phyloP scores from a whole-genome alignment of 345 rosid species.

The Eucalyptus sp. region DNA sequence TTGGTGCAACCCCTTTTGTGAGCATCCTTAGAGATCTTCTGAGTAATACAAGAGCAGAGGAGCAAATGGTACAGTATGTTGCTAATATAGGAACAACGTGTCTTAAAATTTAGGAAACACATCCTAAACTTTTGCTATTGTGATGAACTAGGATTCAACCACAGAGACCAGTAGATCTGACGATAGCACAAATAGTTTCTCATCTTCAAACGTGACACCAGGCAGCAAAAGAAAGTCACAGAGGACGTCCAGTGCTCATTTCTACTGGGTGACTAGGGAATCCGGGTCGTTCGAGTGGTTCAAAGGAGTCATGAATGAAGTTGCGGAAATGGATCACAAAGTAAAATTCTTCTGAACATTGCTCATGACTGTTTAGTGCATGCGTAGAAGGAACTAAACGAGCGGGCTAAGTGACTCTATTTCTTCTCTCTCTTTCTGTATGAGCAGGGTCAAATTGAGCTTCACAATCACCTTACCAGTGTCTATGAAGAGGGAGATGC shows the following conservation, averaged over 20 bases:
- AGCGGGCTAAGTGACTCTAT: not conserved
- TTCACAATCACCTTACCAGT: slow-evolving; percentile 93
- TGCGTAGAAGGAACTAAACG: not conserved
- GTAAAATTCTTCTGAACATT: slow-evolving; percentile 24
- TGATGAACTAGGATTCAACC: slow-evolving; percentile 32
- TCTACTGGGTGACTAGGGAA: slow-evolving; percentile 98
- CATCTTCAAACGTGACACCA: slow-evolving; percentile 39
- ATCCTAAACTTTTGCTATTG: not conserved
- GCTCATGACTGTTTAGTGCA: not conserved
- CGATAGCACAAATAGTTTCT: slow-evolving; percentile 54
- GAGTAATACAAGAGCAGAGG: slow-evolving; percentile 60
- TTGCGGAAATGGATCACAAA: slow-evolving; percentile 80
- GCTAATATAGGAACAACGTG: not conserved
- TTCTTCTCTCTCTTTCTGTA: not conserved
- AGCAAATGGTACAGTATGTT: slow-evolving; percentile 29
- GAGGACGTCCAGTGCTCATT: slow-evolving; percentile 59
- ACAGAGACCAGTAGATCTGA: slow-evolving; percentile 59
- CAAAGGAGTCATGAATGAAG: slow-evolving; percentile 91
- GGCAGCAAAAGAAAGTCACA: slow-evolving; percentile 46
- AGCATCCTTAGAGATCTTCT: slow-evolving; percentile 88
- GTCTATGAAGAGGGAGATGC: slow-evolving; percentile 99
- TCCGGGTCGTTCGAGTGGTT: slow-evolving; percentile 95
- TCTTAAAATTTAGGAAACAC: not conserved
- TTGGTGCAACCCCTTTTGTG: slow-evolving; percentile 95
- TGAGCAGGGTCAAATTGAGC: slow-evolving; percentile 80